A percentile compares a stretch with the other conserved stretches of the same genome.
Evolutionary conservation across 2,329 filamentous ascomycete genomes (phyloP).

Genomic region (Colletotrichum agaves): DNA sequence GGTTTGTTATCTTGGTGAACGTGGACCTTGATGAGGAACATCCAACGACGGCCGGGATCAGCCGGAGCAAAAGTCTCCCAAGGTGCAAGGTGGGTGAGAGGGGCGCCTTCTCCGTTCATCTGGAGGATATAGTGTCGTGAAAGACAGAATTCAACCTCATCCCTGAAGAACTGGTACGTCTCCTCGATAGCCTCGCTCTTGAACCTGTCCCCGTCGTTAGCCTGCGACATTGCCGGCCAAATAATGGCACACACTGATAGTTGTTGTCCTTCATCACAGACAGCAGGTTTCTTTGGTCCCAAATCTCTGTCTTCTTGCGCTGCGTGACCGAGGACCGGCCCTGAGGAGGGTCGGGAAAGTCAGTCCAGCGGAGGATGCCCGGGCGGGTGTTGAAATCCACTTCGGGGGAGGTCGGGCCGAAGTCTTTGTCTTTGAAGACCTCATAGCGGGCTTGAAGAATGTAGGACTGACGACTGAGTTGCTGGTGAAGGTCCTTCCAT

Average conservation of each 20-base stretch:
- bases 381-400: constrained; percentile 54
- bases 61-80: constrained; percentile 60
- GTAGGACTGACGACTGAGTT: constrained; percentile 67
- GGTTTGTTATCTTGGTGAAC: constrained; percentile 68
- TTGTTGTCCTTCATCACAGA: constrained; percentile 62
- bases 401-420: constrained; percentile 49
- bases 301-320: constrained; percentile 67
- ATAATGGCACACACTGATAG: constrained; percentile 53
- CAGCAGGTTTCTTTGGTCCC: constrained; percentile 60
- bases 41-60: constrained; percentile 63
- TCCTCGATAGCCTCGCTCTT: constrained; percentile 66
- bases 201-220: constrained; percentile 50
- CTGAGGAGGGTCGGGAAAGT: constrained; percentile 68
- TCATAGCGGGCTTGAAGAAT: constrained; percentile 66
- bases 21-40: constrained; percentile 63
- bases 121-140: constrained; percentile 58
- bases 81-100: constrained; percentile 54
- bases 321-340: constrained; percentile 59
- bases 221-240: background rate
- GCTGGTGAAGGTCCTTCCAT: constrained; percentile 67
- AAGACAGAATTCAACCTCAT: constrained; percentile 65
- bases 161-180: constrained; percentile 62
- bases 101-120: constrained; percentile 45
- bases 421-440: constrained; percentile 58
- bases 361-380: constrained; percentile 67